Evolutionary conservation across 2,329 filamentous ascomycete genomes (phyloP).

Genomic region (Sphaerulina musiva): DNA sequence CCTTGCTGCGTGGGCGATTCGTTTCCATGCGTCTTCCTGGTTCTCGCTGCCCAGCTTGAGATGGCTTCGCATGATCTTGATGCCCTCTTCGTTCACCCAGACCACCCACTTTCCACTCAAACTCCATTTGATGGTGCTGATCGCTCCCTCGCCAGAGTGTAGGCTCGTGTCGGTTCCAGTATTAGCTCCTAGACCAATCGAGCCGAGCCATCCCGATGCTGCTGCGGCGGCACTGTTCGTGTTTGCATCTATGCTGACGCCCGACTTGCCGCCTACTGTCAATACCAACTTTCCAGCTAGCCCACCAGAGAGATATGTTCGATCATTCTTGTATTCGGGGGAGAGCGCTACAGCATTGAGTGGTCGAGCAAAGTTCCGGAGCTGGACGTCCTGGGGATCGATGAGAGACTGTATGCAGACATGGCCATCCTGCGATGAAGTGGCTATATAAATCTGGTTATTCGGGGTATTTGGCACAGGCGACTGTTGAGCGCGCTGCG

Average conservation of each 20-base stretch:
- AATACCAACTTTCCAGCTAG: slow-evolving; percentile 80
- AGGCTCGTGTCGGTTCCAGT: slow-evolving; percentile 78
- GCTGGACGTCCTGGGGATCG: slow-evolving; percentile 80
- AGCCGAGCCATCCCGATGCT: slow-evolving; percentile 76
- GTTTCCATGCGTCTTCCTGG: slow-evolving; percentile 82
- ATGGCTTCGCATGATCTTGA: slow-evolving; percentile 94
- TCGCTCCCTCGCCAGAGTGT: slow-evolving; percentile 85
- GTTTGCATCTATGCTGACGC: slow-evolving; percentile 75
- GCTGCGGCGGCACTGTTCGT: slow-evolving; percentile 81
- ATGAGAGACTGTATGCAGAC: slow-evolving; percentile 84
- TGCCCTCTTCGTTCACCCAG: slow-evolving; percentile 94
- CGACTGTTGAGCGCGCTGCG: slow-evolving; percentile 40
- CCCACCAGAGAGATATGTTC: slow-evolving; percentile 84
- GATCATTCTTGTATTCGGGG: slow-evolving; percentile 84
- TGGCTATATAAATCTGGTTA: slow-evolving; percentile 88
- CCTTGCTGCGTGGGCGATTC: slow-evolving; percentile 84
- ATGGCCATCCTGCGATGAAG: slow-evolving; percentile 90
- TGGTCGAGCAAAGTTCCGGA: slow-evolving; percentile 89
- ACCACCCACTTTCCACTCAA: slow-evolving; percentile 83
- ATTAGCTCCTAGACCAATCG: slow-evolving; percentile 68
- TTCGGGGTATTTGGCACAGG: slow-evolving; percentile 67
- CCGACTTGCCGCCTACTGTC: slow-evolving; percentile 71
- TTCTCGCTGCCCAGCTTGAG: slow-evolving; percentile 70
- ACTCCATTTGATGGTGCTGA: slow-evolving; percentile 92
- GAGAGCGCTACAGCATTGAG: slow-evolving; percentile 91